Base-by-base conservation (phyloP, 2,329 filamentous ascomycete species). In the Fusarium anguioides region DNA sequence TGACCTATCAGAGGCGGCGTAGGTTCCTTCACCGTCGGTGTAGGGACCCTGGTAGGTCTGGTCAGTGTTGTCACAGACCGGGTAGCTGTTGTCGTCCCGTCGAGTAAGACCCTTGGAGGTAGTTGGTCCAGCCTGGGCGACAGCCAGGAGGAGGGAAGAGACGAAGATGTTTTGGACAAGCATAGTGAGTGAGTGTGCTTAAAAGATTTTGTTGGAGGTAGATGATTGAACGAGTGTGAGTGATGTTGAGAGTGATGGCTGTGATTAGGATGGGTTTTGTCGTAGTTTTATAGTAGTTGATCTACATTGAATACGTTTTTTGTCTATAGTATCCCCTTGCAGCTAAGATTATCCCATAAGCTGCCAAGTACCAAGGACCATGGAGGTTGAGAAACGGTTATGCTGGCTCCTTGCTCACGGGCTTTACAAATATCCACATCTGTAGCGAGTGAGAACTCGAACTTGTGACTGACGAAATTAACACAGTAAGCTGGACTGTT, bases 21-120 rank as follows among this genome's bases (percentile, higher is more conserved):
- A 60, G 12, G 56, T 60, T n/a, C 56, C 56, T 12, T 36, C 24
- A 2, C 53, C 36, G 3, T 60, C 56, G 3, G 17, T 59, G 9
- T 39, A 59, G 2, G 53, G 56, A 5, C 56, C 56, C 23, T 42
- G 9, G 6, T 60, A 60, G 20, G 42, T 51, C 0, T 9, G 21
- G 12, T 36, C 50, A 0, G 23, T 51, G 6, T 60, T 42, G 2
- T 60, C 56, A 11, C 56, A 60, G 11, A 42, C 29, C 1, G 56
- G 36, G 2, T 31, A 5, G 1, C 23, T 17, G 2, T 59, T 24
- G 8, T 27, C 8, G 4, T n/a, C n/a, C n/a, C 56, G 56, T 8
- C 37, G 35, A 15, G 42, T 36, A 9, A 40, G 24, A 4, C 11
- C 33, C 14, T 58, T 6, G 9, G 33, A 3, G 1, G 8, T 18